Conservation (phyloP, 768 basidiomycete species). For the Saitozyma podzolica region DNA sequence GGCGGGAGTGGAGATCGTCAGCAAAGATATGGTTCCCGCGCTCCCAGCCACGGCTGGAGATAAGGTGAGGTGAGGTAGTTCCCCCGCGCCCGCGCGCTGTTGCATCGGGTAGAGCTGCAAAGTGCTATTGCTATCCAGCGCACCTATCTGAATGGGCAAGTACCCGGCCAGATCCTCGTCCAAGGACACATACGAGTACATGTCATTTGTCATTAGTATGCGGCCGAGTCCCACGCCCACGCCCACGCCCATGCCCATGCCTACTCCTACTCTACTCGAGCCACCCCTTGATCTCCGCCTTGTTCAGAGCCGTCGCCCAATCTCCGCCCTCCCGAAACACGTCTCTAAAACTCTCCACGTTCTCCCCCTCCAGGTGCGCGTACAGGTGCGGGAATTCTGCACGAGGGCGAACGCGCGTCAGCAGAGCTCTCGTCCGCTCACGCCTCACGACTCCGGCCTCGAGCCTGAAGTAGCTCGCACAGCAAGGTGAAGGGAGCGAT, state of each 20-base stretch:
- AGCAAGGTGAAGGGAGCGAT: not conserved
- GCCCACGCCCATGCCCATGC: not conserved
- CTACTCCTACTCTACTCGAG: slow-evolving; percentile 14
- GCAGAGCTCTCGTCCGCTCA: not conserved
- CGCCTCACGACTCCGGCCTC: no score
- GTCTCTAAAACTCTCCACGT: slow-evolving; percentile 49
- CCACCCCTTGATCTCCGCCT: slow-evolving; percentile 39
- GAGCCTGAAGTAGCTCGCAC: not conserved
- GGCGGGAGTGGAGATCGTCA: no score
- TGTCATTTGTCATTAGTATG: no score
- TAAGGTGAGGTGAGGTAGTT: no score
- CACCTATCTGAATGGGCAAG: no score
- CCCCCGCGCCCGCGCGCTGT: no score
- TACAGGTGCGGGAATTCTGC: slow-evolving; percentile 50
- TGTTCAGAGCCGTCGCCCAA: slow-evolving; percentile 39
- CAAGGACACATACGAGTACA: no score
- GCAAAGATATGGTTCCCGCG: no score
- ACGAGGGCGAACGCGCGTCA: not conserved
- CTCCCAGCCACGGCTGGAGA: no score
- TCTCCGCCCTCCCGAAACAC: slow-evolving; percentile 22
- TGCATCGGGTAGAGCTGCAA: no score
- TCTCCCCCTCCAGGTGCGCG: slow-evolving; percentile 50
- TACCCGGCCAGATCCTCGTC: no score
- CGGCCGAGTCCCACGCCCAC: not conserved
- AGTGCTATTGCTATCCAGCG: no score